Evolutionary conservation across 306 rosid species (phyloP), one percentile per base, ranked within the genome.

Genomic region (Benincasa hispida): DNA sequence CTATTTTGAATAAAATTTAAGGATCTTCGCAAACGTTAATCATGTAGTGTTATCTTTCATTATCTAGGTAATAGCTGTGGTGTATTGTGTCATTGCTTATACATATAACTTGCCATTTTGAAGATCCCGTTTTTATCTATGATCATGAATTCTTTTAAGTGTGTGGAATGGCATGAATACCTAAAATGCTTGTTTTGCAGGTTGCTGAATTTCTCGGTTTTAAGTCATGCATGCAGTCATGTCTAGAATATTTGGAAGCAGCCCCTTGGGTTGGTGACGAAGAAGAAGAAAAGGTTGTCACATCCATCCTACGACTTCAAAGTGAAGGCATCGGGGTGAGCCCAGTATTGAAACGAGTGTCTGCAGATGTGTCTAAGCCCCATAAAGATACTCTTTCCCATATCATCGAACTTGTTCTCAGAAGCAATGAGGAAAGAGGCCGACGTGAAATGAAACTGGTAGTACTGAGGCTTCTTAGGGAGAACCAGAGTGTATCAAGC

Each of bases 181-280:
- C 79, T 75, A 73, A 67, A 62, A 53, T 72, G 70, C 82, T 74
- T 53, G 39, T 80, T 75, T 34, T 86, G 81, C 87, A 93, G 98
- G 85, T 91, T 81, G 93, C 98, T n/a, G 98, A 91, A 75, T 82
- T 70, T 60, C 88, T 93, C 76, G 93, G 90, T 78, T 93, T 91
- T 85, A 85, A 75, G 80, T 82, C 90, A 24, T 93, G 98, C 84
- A 86, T 93, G 81, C 84, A 89, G 76, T 87, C 96, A 62, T 91
- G 96, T 88, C 82, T 93, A 81, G 96, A 93, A 76, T 88, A 88
- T 90, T 86, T 93, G 84, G 98, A 93, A 81, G 98, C 98, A 63
- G 98, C 88, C 76, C 98, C 98, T 18, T 93, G 98, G 97, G 89
- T 89, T 57, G 97, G 97, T 57, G 96, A 93, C 53, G 98, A 93